Percentiles rank a stretch among this genome's conserved stretches.
These are phyloP conservation scores for Fraxinus quadrangulata DNA, from an alignment of 257 asterid genomes.

Conservation along the genomic window DNA sequence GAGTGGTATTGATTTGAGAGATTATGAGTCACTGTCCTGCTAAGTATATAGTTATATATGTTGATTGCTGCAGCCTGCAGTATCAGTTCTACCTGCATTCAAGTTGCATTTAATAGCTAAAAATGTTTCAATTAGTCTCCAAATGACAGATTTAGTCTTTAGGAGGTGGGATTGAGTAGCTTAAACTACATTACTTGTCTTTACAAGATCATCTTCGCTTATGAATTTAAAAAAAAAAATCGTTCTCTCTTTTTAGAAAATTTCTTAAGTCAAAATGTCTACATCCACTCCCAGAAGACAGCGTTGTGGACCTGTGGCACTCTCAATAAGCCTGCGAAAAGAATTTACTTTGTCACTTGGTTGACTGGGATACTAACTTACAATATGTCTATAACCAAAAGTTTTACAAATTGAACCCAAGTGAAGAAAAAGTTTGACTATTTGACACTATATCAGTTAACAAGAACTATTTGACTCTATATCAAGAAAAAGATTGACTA, in stretches of 20 bases:
- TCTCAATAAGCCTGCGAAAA: background rate
- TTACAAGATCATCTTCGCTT: background rate
- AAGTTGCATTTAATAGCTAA: background rate
- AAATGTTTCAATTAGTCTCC: background rate
- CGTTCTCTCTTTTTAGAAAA: background rate
- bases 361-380: background rate
- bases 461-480: background rate
- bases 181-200: background rate
- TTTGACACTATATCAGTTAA: background rate
- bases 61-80: background rate
- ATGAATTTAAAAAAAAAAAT: background rate
- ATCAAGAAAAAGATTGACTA: no score
- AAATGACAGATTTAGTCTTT: background rate
- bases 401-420: background rate
- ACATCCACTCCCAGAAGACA: background rate
- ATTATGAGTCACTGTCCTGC: background rate
- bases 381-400: background rate
- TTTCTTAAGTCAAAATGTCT: background rate
- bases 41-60: background rate
- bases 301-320: background rate
- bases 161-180: background rate
- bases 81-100: background rate
- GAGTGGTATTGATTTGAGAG: background rate
- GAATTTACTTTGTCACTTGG: background rate
- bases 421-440: background rate